Conservation (phyloP, 305 asterid species). For the Caryopteris hybrid region DNA sequence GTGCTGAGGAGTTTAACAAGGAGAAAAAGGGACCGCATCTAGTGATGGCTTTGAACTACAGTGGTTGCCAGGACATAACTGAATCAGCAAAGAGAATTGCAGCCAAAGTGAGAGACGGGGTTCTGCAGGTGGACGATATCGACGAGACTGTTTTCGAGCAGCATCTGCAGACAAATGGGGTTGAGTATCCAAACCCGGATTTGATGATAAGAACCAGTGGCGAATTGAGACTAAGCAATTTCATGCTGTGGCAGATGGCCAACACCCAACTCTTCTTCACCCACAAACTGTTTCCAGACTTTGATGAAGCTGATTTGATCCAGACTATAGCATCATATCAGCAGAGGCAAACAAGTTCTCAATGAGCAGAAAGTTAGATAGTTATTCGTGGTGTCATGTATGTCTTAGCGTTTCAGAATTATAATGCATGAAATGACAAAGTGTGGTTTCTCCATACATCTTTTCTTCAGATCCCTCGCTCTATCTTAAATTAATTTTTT, state of each 20-base stretch:
- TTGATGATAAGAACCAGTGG: slow-evolving; percentile 34
- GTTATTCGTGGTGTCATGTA: too few species aligned
- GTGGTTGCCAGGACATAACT: slow-evolving; percentile 26
- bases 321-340: slow-evolving; percentile 23
- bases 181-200: slow-evolving; percentile 17
- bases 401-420: too few species aligned
- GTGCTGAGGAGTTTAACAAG: neutral
- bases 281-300: slow-evolving; percentile 24
- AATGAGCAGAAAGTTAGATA: too few species aligned
- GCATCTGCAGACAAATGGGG: slow-evolving; percentile 11
- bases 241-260: slow-evolving; percentile 36
- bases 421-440: too few species aligned
- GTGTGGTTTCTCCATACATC: too few species aligned
- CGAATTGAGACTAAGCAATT: slow-evolving; percentile 27
- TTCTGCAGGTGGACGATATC: slow-evolving; percentile 12
- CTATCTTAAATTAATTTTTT: too few species aligned
- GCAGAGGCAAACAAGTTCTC: slow-evolving; percentile 20
- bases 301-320: slow-evolving; percentile 16
- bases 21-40: slow-evolving; percentile 16
- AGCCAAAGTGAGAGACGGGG: slow-evolving; percentile 17
- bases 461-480: too few species aligned
- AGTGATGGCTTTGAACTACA: slow-evolving; percentile 17
- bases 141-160: slow-evolving; percentile 5
- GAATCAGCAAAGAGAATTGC: slow-evolving; percentile 25
- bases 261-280: slow-evolving; percentile 24